Evolutionary conservation across 2,329 filamentous ascomycete genomes (phyloP), one percentile per base, ranked within the genome.

Genomic region (Sarocladium brachiariae): DNA sequence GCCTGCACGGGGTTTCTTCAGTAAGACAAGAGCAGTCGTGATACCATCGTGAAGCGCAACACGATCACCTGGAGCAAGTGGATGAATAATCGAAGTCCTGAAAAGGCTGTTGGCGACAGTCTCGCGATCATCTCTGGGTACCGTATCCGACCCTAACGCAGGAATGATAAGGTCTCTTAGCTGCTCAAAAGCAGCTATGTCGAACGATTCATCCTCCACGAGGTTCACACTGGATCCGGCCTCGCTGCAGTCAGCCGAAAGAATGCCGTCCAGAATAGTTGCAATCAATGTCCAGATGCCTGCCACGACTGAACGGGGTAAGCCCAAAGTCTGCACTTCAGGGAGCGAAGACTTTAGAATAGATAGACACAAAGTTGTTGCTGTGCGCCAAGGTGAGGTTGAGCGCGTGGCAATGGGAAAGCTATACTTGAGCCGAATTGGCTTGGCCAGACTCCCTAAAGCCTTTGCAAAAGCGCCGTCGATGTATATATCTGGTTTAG

Each of bases 381-480:
- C 88, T 50, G 86, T 82, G 54, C 81, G 83, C 93, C 93, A 99
- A 0, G 91, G 77, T 49, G 83, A 77, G 0, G 77, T 73, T 13
- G 81, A 80, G 61, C 85, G 90, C 14, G 87, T 88, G 52, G 83
- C 77, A 13, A 83, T 80, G 4, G 78, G 73, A 68, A 90, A 95
- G 41, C 75, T 73, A 63, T 97, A 97, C 62, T 96, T 97, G 21
- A 89, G 77, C 2, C 74, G 66, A 49, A 97, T 84, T 0, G 90
- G 83, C 43, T 74, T 79, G 14, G 77, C 76, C 2, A 97, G 73
- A 21, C 86, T 83, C 3, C 75, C 72, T 4, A 97, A 65, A 0
- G 83, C 81, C 6, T 76, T 73, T 1, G 79, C 67, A 21, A 95
- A 74, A 1, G 88, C 82, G 1, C 82, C 82, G 39, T 81, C 83